Percentiles rank a stretch among this genome's conserved stretches.
phyloP scores from a whole-genome alignment of 768 basidiomycete genomes.

The Auriscalpium microsporum region DNA sequence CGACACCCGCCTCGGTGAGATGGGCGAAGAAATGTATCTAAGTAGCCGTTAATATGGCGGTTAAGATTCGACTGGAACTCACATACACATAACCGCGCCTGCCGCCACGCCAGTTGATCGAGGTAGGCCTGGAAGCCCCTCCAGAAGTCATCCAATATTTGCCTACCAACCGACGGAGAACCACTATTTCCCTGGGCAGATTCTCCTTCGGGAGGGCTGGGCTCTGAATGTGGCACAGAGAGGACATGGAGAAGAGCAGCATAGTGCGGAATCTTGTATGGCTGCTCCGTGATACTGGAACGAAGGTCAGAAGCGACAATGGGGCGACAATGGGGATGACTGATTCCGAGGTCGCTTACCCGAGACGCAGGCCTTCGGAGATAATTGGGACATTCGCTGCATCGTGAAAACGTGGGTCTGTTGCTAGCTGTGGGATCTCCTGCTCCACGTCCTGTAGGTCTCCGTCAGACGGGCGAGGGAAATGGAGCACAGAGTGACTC shows the following conservation, averaged over 20 bases:
- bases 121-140: slow-evolving; percentile 84
- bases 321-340: neutral
- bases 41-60: neutral
- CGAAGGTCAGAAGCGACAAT: slow-evolving; percentile 7
- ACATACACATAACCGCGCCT: slow-evolving; percentile 80
- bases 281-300: slow-evolving; percentile 78
- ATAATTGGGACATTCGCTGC: slow-evolving; percentile 54
- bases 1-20: slow-evolving; percentile 63
- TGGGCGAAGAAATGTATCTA: slow-evolving; percentile 95
- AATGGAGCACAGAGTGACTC: slow-evolving; percentile 23
- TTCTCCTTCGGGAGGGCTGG: neutral
- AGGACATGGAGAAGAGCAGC: slow-evolving; percentile 71
- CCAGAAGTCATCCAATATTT: slow-evolving; percentile 82
- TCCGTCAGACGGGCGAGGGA: neutral
- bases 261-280: slow-evolving; percentile 88
- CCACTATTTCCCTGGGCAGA: slow-evolving; percentile 29
- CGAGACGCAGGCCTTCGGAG: slow-evolving; percentile 69
- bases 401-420: slow-evolving; percentile 51
- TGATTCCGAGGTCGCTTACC: slow-evolving; percentile 30
- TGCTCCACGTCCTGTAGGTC: slow-evolving; percentile 52
- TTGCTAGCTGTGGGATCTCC: slow-evolving; percentile 59
- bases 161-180: slow-evolving; percentile 49
- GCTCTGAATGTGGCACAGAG: slow-evolving; percentile 30
- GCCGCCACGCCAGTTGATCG: slow-evolving; percentile 86
- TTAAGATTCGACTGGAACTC: neutral